Conservation (phyloP, 2,329 filamentous ascomycete genomes). For the Trichothecium roseum region DNA sequence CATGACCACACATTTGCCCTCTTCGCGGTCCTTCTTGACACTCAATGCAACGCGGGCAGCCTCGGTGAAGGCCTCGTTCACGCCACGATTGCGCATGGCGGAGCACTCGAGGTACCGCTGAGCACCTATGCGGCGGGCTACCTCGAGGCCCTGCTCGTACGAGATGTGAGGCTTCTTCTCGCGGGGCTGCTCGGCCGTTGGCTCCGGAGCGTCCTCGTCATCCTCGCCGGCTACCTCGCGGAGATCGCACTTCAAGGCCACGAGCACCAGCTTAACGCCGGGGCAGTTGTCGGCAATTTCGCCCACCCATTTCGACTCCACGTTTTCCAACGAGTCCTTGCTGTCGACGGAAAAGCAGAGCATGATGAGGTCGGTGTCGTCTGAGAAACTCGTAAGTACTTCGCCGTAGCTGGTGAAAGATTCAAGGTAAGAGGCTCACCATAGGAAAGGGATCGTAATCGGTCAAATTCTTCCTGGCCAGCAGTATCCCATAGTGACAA, state of each 20-base stretch:
- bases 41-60: conserved; percentile 85
- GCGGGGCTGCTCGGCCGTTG: conserved; percentile 23
- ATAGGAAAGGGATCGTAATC: conserved; percentile 88
- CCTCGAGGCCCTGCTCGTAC: conserved; percentile 85
- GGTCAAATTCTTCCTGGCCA: conserved; percentile 97
- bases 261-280: conserved; percentile 86
- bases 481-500: conserved; percentile 97
- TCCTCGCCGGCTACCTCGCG: conserved; percentile 67
- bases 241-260: conserved; percentile 93
- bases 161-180: conserved; percentile 68
- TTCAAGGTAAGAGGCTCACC: conserved; percentile 33
- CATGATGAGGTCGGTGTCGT: conserved; percentile 96
- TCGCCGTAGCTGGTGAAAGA: not conserved
- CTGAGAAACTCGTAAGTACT: conserved; percentile 20
- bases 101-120: conserved; percentile 96
- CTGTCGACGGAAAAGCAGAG: conserved; percentile 98
- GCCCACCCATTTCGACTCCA: conserved; percentile 95
- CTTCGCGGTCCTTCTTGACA: conserved; percentile 55
- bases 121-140: conserved; percentile 83
- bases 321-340: conserved; percentile 93
- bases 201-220: conserved; percentile 45
- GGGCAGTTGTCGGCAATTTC: conserved; percentile 98
- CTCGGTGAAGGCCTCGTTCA: conserved; percentile 98
- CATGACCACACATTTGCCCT: conserved; percentile 52
- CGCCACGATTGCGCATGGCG: conserved; percentile 93